A percentile compares a stretch with the other conserved stretches of the same genome.
Conservation (phyloP, 163 green algal genomes). For the Scenedesmus sp. region DNA sequence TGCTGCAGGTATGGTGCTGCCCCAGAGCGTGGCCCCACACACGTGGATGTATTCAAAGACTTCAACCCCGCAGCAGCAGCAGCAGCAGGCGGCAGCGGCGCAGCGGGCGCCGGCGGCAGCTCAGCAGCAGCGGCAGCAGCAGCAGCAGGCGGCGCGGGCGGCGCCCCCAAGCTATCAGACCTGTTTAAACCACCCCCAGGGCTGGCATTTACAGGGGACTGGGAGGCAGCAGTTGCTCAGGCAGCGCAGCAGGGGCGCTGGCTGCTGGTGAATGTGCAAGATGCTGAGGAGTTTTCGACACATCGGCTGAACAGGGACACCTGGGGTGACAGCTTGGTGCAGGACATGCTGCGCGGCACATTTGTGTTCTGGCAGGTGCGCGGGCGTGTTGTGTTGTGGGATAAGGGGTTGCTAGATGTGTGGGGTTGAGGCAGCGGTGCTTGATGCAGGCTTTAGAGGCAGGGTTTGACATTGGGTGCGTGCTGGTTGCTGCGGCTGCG, state of each 20-base stretch:
- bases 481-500: no score
- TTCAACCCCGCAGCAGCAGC: conserved; percentile 59
- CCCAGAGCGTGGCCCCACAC: conserved; percentile 41
- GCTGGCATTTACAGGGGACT: conserved; percentile 71
- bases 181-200: conserved; percentile 80
- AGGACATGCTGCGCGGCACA: conserved; percentile 66
- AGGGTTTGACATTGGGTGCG: no score
- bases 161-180: conserved; percentile 56
- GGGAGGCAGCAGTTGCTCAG: conserved; percentile 67
- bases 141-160: conserved; percentile 11
- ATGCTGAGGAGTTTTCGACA: conserved; percentile 75
- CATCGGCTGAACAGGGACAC: conserved; percentile 84
- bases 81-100: background rate
- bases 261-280: conserved; percentile 86
- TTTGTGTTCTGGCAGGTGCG: conserved; percentile 83
- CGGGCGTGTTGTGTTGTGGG: background rate
- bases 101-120: background rate
- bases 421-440: background rate
- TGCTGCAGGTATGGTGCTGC: conserved; percentile 39
- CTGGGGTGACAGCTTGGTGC: conserved; percentile 73
- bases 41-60: conserved; percentile 76
- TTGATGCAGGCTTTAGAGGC: no score
- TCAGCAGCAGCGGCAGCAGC: background rate
- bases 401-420: background rate
- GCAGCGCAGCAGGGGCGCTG: conserved; percentile 67